These are phyloP conservation scores for Xylariaceae sp. DNA, from an alignment of 2,329 filamentous ascomycete genomes.

Conservation along the genomic window DNA sequence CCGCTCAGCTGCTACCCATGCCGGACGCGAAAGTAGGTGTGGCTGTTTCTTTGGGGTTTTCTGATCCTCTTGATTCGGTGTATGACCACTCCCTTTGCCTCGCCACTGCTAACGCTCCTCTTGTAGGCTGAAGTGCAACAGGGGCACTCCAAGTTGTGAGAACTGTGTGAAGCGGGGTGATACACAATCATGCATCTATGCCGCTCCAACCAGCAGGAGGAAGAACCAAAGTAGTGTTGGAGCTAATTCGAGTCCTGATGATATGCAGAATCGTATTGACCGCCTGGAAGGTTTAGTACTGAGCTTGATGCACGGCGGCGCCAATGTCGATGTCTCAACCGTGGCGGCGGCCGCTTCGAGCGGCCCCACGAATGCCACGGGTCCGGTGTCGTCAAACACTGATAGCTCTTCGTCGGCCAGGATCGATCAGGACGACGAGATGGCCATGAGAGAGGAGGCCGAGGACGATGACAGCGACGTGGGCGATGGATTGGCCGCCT, in stretches of 20 bases:
- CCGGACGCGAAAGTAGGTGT: slow-evolving; percentile 75
- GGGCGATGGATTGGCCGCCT: slow-evolving; percentile 61
- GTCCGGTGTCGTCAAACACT: slow-evolving; percentile 28
- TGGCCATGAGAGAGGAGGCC: slow-evolving; percentile 39
- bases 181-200: slow-evolving; percentile 77
- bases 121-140: slow-evolving; percentile 72
- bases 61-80: no score
- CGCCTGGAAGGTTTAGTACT: slow-evolving; percentile 85
- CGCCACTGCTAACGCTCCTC: slow-evolving; percentile 28
- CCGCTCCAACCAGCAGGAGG: slow-evolving; percentile 60
- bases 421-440: slow-evolving; percentile 52
- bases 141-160: slow-evolving; percentile 73
- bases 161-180: slow-evolving; percentile 89
- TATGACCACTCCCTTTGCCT: no score
- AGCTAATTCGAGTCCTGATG: slow-evolving; percentile 63
- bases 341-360: slow-evolving; percentile 26
- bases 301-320: slow-evolving; percentile 85
- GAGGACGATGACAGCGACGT: slow-evolving; percentile 61
- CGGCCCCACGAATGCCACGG: slow-evolving; percentile 17
- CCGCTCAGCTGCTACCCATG: slow-evolving; percentile 89
- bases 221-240: slow-evolving; percentile 55
- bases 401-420: slow-evolving; percentile 39
- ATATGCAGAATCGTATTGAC: slow-evolving; percentile 98
- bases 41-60: no score
- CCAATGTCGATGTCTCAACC: slow-evolving; percentile 36